Evolutionary conservation across 2,329 filamentous ascomycete genomes (phyloP), one percentile per base, ranked within the genome.

Genomic region (Grosmannia huntii): DNA sequence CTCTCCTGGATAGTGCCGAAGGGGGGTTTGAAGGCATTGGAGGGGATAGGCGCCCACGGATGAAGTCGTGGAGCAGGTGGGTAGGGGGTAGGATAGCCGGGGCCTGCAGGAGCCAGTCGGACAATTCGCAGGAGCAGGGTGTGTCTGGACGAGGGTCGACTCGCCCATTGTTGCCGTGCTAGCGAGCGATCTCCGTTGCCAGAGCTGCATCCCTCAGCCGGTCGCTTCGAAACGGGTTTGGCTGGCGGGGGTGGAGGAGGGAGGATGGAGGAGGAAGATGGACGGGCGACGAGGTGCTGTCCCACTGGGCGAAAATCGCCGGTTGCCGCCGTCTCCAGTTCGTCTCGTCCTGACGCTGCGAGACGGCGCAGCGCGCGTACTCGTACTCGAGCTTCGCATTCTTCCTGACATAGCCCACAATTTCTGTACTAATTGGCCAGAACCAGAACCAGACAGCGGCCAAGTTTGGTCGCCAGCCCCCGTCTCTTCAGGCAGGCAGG

Each of bases 361-460:
- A 38, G 33, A 36, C 33, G 12, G 33, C 33, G 12, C 33, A 12
- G 12, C 36, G 36, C 31, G 36, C 36, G 44, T 6, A 21, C 44
- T 44, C 41, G 41, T 19, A 21, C 19, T 46, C 5, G 44, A 46
- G 10, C 44, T 21, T 10, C 7, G 21, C 19, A n/a, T 46, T 23
- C 36, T 16, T 38, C 36, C 14, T 16, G 36, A 4, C 16, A 38
- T 5, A 38, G 11, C 53, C 53, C 53, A 55, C 36, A 55, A 36
- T 56, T 33, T 28, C 38, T 16, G 38, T 56, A 21, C 16, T 49
- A 19, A 33, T 31, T 11, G 36, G 44, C 54, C 54, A 55, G 53
- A 60, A 55, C 60, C 60, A 44, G 19, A 58, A 55, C 60, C 60
- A 44, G 19, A 58, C 21, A 19, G 14, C 19, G 19, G 31, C 49